Percentiles rank a stretch among this genome's conserved stretches.
Conservation (phyloP, 2,329 filamentous ascomycete species). For the Cladosporium cucumerinum region DNA sequence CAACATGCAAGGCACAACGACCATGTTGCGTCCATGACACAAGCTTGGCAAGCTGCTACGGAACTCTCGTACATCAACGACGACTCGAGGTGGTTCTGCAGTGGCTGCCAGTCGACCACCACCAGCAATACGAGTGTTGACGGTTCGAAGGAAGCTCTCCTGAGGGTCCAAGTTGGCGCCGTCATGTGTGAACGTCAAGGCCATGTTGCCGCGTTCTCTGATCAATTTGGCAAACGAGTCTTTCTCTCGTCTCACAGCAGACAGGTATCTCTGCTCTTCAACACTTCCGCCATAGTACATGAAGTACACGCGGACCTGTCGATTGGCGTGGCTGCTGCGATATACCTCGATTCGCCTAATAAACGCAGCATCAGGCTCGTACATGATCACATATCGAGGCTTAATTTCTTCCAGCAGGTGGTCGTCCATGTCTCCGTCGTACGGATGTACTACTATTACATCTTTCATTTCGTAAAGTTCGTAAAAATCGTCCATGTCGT, state of each 20-base stretch:
- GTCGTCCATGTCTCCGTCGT: slow-evolving; percentile 93
- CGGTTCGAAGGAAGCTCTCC: slow-evolving; percentile 86
- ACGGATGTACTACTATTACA: slow-evolving; percentile 83
- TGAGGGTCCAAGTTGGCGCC: slow-evolving; percentile 72
- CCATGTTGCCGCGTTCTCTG: slow-evolving; percentile 88
- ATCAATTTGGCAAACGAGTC: slow-evolving; percentile 94
- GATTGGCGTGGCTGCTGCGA: slow-evolving; percentile 84
- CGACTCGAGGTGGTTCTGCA: slow-evolving; percentile 80
- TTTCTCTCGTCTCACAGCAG: slow-evolving; percentile 87
- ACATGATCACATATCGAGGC: slow-evolving; percentile 96
- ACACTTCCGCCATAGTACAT: slow-evolving; percentile 94
- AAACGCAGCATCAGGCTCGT: slow-evolving; percentile 91
- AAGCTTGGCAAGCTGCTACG: slow-evolving; percentile 87
- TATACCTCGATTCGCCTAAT: slow-evolving; percentile 94
- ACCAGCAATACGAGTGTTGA: slow-evolving; percentile 95
- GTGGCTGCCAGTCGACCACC: slow-evolving; percentile 82
- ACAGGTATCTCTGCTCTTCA: slow-evolving; percentile 90
- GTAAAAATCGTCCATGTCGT: slow-evolving; percentile 90
- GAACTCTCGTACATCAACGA: slow-evolving; percentile 96
- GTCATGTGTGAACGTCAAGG: slow-evolving; percentile 76
- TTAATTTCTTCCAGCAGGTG: slow-evolving; percentile 92
- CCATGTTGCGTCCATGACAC: slow-evolving; percentile 81
- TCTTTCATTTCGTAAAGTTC: slow-evolving; percentile 89
- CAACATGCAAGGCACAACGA: slow-evolving; percentile 89
- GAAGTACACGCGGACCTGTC: slow-evolving; percentile 90